Percentiles rank a stretch among this genome's conserved stretches.
These are phyloP conservation scores for Aspergillus vadensis DNA, from an alignment of 2,329 filamentous ascomycete species.

Conservation along the genomic window DNA sequence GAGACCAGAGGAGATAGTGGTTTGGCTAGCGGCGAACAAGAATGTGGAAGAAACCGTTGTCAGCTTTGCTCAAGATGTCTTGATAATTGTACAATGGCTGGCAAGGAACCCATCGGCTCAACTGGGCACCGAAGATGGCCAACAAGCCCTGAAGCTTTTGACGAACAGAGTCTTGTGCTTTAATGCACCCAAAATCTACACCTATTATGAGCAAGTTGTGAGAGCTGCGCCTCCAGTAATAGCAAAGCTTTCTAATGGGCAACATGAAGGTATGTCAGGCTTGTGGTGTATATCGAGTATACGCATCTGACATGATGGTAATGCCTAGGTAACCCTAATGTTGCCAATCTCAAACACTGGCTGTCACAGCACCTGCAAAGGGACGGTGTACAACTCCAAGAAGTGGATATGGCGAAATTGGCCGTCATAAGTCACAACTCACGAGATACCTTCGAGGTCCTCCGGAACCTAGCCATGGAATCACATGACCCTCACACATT, in stretches of 20 bases:
- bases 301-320: neutral
- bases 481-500: neutral
- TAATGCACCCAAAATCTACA: no score
- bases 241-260: no score
- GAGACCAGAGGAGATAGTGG: neutral
- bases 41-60: neutral
- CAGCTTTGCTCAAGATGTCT: neutral
- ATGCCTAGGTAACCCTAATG: neutral
- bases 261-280: neutral
- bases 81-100: neutral
- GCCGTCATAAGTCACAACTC: slow-evolving; percentile 5
- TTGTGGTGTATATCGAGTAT: neutral
- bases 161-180: neutral
- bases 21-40: slow-evolving; percentile 5
- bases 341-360: neutral
- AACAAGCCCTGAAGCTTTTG: neutral
- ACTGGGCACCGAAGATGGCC: neutral
- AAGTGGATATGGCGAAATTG: neutral
- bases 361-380: neutral
- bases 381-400: neutral
- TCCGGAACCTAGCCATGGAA: neutral
- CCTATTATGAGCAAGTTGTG: no score
- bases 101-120: neutral
- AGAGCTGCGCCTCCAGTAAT: no score
- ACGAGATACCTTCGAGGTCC: slow-evolving; percentile 1